These are phyloP conservation scores for Simmondsia chinensis DNA, from an alignment of 148 eudicot genomes.

Conservation along the genomic window DNA sequence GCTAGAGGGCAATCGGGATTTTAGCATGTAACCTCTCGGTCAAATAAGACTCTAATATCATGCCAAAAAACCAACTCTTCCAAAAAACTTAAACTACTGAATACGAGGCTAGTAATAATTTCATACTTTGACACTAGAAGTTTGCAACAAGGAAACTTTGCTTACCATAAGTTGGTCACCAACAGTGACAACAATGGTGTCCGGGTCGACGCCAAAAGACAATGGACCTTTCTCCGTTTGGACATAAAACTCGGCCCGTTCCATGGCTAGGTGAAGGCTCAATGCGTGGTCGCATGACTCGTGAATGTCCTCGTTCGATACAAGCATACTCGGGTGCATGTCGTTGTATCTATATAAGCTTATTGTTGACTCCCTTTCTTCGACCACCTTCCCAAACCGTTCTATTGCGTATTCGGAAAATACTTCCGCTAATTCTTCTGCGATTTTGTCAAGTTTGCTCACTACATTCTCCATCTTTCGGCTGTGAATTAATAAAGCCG, in stretches of 20 bases:
- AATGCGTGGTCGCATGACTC: slow-evolving; percentile 39
- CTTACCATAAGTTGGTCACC: slow-evolving; percentile 66
- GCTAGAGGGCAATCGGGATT: too few species aligned
- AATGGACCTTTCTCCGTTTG: slow-evolving; percentile 34
- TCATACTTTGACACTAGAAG: too few species aligned
- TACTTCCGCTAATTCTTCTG: slow-evolving; percentile 43
- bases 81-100: too few species aligned
- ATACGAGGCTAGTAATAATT: too few species aligned
- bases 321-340: slow-evolving; percentile 21
- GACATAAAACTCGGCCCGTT: slow-evolving; percentile 42
- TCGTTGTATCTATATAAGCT: slow-evolving; percentile 53
- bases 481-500: slow-evolving; percentile 31
- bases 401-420: slow-evolving; percentile 19
- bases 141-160: not conserved
- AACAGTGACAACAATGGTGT: slow-evolving; percentile 50
- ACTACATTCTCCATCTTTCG: slow-evolving; percentile 53
- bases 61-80: too few species aligned
- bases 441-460: slow-evolving; percentile 38
- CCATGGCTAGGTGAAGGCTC: slow-evolving; percentile 49
- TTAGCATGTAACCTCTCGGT: too few species aligned
- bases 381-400: slow-evolving; percentile 23
- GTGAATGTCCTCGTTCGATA: slow-evolving; percentile 21
- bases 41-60: too few species aligned
- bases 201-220: slow-evolving; percentile 39
- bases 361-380: slow-evolving; percentile 37